These are phyloP conservation scores for Chaetomiaceae sp. DNA, from an alignment of 2,329 filamentous ascomycete genomes.

Conservation along the genomic window DNA sequence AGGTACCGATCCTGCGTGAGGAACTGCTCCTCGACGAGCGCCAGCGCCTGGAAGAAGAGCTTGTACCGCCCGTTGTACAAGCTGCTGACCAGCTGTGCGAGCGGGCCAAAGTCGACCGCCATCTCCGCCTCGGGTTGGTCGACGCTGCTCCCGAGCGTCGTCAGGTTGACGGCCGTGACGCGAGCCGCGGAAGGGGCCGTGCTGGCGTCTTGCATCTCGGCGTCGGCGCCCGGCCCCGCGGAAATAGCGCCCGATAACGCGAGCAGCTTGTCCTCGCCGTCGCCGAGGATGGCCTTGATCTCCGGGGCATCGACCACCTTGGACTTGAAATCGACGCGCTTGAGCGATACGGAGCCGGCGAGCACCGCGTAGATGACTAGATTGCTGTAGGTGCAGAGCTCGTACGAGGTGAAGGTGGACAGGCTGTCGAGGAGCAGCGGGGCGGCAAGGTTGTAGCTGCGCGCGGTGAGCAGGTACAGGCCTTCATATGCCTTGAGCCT, in stretches of 20 bases:
- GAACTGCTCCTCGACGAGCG: slow-evolving; percentile 88
- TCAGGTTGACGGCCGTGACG: slow-evolving; percentile 79
- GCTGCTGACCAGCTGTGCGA: slow-evolving; percentile 83
- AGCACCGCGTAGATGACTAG: slow-evolving; percentile 95
- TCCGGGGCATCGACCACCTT: slow-evolving; percentile 98
- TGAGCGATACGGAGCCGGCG: slow-evolving; percentile 87
- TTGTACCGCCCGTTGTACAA: slow-evolving; percentile 93
- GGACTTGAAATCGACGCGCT: slow-evolving; percentile 97
- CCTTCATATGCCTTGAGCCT: slow-evolving; percentile 98
- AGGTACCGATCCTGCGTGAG: slow-evolving; percentile 91
- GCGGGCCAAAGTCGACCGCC: slow-evolving; percentile 81
- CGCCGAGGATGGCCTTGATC: slow-evolving; percentile 93
- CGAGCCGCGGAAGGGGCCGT: slow-evolving; percentile 45
- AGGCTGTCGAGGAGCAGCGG: slow-evolving; percentile 93
- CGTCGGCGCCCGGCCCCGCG: slow-evolving; percentile 75
- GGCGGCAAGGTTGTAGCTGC: slow-evolving; percentile 83
- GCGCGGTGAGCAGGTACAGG: slow-evolving; percentile 84
- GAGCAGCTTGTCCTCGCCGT: slow-evolving; percentile 80
- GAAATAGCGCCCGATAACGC: slow-evolving; percentile 77
- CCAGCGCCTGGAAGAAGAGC: slow-evolving; percentile 86
- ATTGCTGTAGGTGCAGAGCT: slow-evolving; percentile 93
- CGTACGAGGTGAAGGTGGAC: slow-evolving; percentile 97
- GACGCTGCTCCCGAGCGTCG: slow-evolving; percentile 66
- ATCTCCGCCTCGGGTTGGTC: slow-evolving; percentile 75
- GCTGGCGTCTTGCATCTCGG: slow-evolving; percentile 63